Evolutionary conservation across 768 basidiomycete genomes (phyloP).

Genomic region (Suillus clintonianus): DNA sequence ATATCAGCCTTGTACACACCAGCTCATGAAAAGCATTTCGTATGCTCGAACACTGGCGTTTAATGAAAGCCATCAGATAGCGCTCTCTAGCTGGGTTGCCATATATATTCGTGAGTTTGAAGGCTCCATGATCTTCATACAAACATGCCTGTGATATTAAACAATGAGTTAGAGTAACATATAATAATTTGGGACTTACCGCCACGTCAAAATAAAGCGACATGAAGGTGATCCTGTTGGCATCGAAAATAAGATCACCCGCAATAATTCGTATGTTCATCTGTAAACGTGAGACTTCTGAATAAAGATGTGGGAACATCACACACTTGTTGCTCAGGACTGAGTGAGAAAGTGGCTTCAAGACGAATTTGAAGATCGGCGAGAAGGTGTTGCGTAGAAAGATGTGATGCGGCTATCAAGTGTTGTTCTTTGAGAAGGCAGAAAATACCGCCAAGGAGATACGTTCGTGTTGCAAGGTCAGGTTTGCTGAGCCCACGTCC

Average conservation of each 20-base stretch:
- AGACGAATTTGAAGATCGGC: neutral
- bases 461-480: too few relatives aligned
- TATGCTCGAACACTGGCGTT: neutral
- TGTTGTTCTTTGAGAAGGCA: too few relatives aligned
- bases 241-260: neutral
- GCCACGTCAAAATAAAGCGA: neutral
- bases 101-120: neutral
- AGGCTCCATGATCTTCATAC: neutral
- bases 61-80: neutral
- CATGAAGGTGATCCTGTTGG: neutral
- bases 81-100: neutral
- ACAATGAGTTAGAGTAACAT: neutral
- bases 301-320: neutral
- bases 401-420: too few relatives aligned
- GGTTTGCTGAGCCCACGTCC: neutral
- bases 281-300: neutral
- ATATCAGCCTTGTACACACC: neutral
- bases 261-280: neutral
- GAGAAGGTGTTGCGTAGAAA: neutral
- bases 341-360: neutral
- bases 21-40: neutral
- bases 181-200: neutral
- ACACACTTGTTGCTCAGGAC: neutral
- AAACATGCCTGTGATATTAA: neutral
- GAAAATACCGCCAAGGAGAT: too few relatives aligned